Evolutionary conservation across 2,329 filamentous ascomycete species (phyloP).

Genomic region (Colletotrichum sp.): DNA sequence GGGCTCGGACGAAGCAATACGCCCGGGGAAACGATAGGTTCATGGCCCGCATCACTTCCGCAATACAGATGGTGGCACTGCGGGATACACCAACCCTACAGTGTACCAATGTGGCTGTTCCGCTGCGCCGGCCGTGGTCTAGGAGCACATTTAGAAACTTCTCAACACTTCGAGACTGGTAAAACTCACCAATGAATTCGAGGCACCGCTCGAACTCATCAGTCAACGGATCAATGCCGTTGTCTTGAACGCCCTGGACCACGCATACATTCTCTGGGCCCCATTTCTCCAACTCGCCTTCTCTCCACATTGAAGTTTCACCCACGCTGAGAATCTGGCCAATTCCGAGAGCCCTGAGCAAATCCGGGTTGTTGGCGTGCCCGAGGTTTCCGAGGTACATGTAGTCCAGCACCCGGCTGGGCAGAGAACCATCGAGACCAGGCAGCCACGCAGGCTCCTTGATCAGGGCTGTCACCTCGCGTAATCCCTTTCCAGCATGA

Average conservation of each 20-base stretch:
- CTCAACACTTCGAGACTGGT: neutral
- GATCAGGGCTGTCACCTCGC: conserved; percentile 57
- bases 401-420: conserved; percentile 87
- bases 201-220: conserved; percentile 86
- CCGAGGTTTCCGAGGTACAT: conserved; percentile 95
- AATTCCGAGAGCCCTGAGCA: conserved; percentile 82
- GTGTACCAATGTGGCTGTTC: conserved; percentile 89
- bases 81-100: conserved; percentile 95
- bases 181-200: conserved; percentile 82
- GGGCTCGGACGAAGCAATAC: conserved; percentile 94
- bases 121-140: conserved; percentile 81
- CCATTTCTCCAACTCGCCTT: conserved; percentile 74
- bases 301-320: conserved; percentile 82
- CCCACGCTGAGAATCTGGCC: conserved; percentile 89
- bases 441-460: conserved; percentile 80
- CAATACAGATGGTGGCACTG: conserved; percentile 96
- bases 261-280: conserved; percentile 78
- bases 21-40: conserved; percentile 86
- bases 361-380: conserved; percentile 91
- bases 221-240: conserved; percentile 91
- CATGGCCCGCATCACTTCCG: conserved; percentile 91
- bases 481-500: conserved; percentile 50
- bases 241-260: conserved; percentile 90
- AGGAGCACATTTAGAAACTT: conserved; percentile 13
- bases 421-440: conserved; percentile 86